Evolutionary conservation across 768 basidiomycete species (phyloP), one percentile per base, ranked within the genome.

Genomic region (Baorangia bicolor): DNA sequence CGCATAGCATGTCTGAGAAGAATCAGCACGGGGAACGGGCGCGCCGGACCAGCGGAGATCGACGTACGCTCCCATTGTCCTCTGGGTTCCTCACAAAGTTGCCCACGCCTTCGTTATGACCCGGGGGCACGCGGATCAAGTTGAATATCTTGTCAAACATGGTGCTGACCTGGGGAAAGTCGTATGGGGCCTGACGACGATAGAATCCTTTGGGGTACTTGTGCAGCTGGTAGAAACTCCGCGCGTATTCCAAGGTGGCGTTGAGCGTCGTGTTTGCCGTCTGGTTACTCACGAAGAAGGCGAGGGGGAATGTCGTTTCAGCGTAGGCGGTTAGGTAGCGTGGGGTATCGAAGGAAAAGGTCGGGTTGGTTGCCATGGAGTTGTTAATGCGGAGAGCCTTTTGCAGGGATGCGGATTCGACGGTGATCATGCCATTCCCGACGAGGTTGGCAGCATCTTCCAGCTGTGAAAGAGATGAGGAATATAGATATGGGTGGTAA

Each of bases 341-440:
- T 0, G 63, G 63, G 13, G 60, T 60, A 3, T 60, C 58, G n/a
- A 68, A 66, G 45, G 33, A 55, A 40, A 67, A 67, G 0, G 61
- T 63, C 0, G 65, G 65, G 40, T 67, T 67, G 37, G 46, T 50
- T 12, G 65, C 66, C 23, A 67, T 68, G 25, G 65, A 67, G 46
- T 68, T 58, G 30, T 63, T 68, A 40, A 67, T 67, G n/a, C 66
- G 64, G 5, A 49, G 47, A 1, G 34, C 30, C 27, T 68, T 67
- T 38, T 67, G 56, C 28, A 68, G 20, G 12, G 64, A 31, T 25
- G 64, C 54, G 2, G 66, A 65, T 44, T 68, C 58, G 23, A 68
- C 4, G 2, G 65, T 67, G 40, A 68, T 49, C 34, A 45, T 21
- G 0, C 65, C 64, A 39, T 37, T n/a, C 16, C 65, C 65, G 13